These are phyloP conservation scores for Arthrobotrys entomopaga DNA, from an alignment of 2,329 filamentous ascomycete genomes.

Conservation along the genomic window DNA sequence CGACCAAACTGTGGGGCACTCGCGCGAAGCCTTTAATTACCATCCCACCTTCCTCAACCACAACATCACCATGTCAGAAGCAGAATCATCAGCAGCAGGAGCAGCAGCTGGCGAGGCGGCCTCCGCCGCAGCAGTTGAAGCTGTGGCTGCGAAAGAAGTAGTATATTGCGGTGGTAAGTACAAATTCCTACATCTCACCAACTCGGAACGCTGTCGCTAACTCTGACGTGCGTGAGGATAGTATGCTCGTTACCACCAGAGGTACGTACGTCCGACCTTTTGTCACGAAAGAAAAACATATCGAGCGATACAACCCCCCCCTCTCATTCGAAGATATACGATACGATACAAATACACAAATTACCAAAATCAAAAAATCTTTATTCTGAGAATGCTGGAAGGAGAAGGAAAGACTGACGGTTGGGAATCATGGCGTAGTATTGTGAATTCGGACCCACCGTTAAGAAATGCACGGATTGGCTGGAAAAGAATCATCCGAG, in stretches of 20 bases:
- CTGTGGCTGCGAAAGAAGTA: constrained; percentile 16
- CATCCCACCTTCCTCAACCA: constrained; percentile 18
- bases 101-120: constrained; percentile 40
- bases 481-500: constrained; percentile 77
- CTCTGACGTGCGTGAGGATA: neutral
- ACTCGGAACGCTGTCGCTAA: neutral
- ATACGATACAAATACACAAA: no score
- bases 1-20: constrained; percentile 38
- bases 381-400: neutral
- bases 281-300: no score
- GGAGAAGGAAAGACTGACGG: neutral
- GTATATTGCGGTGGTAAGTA: constrained; percentile 51
- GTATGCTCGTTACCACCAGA: constrained; percentile 50
- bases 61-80: constrained; percentile 22
- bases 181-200: neutral
- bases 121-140: constrained; percentile 1
- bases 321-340: no score
- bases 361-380: no score
- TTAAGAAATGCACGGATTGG: constrained; percentile 98
- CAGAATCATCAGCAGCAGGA: constrained; percentile 51
- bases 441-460: constrained; percentile 96
- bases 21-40: neutral
- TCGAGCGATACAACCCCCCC: no score
- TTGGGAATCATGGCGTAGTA: constrained; percentile 71
- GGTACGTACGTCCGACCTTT: constrained; percentile 20